Conservation (phyloP, 1,284 basidiomycete genomes). For the Austroboletus novae-zelandiae region DNA sequence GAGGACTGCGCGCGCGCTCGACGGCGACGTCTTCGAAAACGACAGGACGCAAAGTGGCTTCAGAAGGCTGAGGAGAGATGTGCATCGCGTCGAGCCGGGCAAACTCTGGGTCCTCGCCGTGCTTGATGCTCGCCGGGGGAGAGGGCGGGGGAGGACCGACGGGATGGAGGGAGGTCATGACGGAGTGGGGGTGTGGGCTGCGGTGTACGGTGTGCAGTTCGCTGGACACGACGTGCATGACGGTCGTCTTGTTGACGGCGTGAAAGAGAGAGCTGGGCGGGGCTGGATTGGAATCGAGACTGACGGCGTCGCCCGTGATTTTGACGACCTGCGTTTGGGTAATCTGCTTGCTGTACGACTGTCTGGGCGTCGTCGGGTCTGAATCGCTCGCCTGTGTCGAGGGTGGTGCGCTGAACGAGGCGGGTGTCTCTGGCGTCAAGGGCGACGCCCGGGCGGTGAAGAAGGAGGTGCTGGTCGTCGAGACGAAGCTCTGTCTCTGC, state of each 20-base stretch:
- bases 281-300: slow-evolving; percentile 41
- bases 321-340: slow-evolving; percentile 44
- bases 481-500: slow-evolving; percentile 24
- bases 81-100: slow-evolving; percentile 7
- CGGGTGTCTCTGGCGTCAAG: slow-evolving; percentile 13
- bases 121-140: slow-evolving; percentile 59
- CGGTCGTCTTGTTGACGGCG: slow-evolving; percentile 18
- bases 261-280: slow-evolving; percentile 28
- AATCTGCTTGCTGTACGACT: slow-evolving; percentile 19
- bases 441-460: slow-evolving; percentile 29
- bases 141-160: slow-evolving; percentile 64
- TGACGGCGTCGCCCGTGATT: slow-evolving; percentile 46
- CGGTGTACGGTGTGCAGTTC: slow-evolving; percentile 18
- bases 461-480: slow-evolving; percentile 25
- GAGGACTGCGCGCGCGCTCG: slow-evolving; percentile 11
- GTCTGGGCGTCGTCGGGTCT: slow-evolving; percentile 32
- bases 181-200: background rate
- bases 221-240: slow-evolving; percentile 33
- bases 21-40: slow-evolving; percentile 34
- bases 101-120: slow-evolving; percentile 19
- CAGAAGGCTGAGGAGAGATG: slow-evolving; percentile 16
- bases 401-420: slow-evolving; percentile 20
- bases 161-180: slow-evolving; percentile 19
- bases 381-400: slow-evolving; percentile 33
- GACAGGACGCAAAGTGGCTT: slow-evolving; percentile 15